Evolutionary conservation across 2,329 filamentous ascomycete genomes (phyloP).

Genomic region (Magnaporthiopsis poae): DNA sequence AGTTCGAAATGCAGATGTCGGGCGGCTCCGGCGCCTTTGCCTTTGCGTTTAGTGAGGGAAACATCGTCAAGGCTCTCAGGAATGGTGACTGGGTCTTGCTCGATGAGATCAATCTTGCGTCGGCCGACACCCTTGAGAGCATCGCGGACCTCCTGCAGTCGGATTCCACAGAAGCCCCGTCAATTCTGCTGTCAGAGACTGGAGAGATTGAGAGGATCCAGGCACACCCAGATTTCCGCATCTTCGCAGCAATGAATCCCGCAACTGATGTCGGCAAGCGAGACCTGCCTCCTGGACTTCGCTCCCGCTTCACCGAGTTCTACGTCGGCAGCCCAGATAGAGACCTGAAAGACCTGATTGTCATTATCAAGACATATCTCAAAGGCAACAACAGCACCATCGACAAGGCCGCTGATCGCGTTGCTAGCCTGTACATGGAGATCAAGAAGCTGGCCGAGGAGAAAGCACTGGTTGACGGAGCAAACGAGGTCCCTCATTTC

Average conservation of each 20-base stretch:
- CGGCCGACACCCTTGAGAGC: conserved; percentile 86
- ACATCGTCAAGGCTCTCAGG: conserved; percentile 86
- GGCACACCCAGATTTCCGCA: conserved; percentile 84
- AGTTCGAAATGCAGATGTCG: conserved; percentile 71
- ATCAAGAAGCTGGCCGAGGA: conserved; percentile 73
- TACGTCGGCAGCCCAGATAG: conserved; percentile 87
- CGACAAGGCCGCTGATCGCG: conserved; percentile 63
- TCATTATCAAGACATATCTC: conserved; percentile 81
- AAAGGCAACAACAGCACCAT: conserved; percentile 61
- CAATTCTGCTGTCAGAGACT: conserved; percentile 81
- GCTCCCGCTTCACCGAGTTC: conserved; percentile 88
- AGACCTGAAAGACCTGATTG: conserved; percentile 75
- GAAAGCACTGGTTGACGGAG: conserved; percentile 83
- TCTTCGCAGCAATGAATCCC: conserved; percentile 98
- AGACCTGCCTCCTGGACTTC: conserved; percentile 77
- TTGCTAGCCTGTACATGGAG: conserved; percentile 77
- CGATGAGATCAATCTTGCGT: conserved; percentile 94
- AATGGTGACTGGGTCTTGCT: conserved; percentile 96
- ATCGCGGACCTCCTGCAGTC: conserved; percentile 78
- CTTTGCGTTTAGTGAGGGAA: conserved; percentile 92
- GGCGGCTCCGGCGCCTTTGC: conserved; percentile 68
- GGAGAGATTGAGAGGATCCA: conserved; percentile 83
- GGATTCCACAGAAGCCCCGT: conserved; percentile 62
- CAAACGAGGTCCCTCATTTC: conserved; percentile 92
- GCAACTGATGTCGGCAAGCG: conserved; percentile 95